These are phyloP conservation scores for Botrytis deweyae DNA, from an alignment of 2,329 filamentous ascomycete genomes.

Conservation along the genomic window DNA sequence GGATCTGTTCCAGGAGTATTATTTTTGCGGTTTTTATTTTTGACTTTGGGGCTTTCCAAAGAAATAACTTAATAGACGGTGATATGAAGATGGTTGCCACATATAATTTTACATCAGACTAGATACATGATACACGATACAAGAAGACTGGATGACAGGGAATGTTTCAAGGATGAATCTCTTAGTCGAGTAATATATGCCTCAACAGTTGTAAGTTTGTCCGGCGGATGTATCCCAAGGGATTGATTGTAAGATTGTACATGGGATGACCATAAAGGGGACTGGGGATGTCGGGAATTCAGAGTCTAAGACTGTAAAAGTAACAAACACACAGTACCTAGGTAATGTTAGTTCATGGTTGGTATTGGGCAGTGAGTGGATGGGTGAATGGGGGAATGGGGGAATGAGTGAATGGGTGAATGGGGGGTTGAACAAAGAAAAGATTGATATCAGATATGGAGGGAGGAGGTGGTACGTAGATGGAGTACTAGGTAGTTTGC, in stretches of 20 bases:
- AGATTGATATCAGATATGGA: neutral
- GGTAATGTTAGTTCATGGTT: neutral
- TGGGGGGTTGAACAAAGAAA: neutral
- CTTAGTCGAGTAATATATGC: conserved; percentile 8
- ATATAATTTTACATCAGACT: neutral
- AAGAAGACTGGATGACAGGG: neutral
- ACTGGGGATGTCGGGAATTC: neutral
- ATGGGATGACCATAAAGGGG: neutral
- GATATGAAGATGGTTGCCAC: neutral
- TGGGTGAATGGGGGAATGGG: neutral
- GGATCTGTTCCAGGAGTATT: neutral
- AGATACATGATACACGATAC: neutral
- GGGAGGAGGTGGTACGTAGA: too few relatives aligned
- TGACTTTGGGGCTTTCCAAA: too few relatives aligned
- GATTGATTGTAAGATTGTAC: neutral
- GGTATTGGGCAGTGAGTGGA: neutral
- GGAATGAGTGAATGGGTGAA: neutral
- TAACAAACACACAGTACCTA: neutral
- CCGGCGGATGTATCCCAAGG: neutral
- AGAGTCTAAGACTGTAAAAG: neutral
- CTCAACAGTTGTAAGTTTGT: neutral
- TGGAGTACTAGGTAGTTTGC: too few relatives aligned
- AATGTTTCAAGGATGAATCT: neutral
- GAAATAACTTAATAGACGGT: too few relatives aligned
- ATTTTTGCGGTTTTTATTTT: neutral